Base-by-base conservation (phyloP, 352 stramenopile genomes). In the Globisporangium perplexum region DNA sequence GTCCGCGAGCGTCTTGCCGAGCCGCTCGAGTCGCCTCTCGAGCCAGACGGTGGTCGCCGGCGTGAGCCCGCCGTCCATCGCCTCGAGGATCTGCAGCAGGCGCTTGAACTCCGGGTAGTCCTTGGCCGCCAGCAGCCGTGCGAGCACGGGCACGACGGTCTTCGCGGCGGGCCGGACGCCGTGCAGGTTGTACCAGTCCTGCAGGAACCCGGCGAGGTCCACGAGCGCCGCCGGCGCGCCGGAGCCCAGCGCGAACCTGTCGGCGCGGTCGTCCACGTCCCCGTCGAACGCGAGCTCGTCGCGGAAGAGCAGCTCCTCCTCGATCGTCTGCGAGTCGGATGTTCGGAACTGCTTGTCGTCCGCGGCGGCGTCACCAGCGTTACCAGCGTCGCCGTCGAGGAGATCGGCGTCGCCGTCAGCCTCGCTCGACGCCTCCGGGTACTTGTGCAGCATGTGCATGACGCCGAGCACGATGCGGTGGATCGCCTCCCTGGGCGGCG, bases 131-230 rank as follows among this genome's bases (percentile, higher is more conserved):
- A 91, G 45, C 53, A 91, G 63, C 4, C 69, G 70, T 56, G 79
- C 77, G 28, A 90, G 57, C 38, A 94, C 57, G 4, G 79, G 81
- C 41, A 91, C 77, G 51, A 90, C 65, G 7, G 83, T 94, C 72
- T 91, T 92, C 23, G 72, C 74, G 8, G 72, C 55, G 0, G 83
- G 81, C 28, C 74, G 68, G 44, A 92, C 74, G 48, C 77, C 63
- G 50, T 88, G 83, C 38, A 90, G 58, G 56, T 92, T 94, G 72
- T 92, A 83, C 83, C 81, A 92, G 62, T 92, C 81, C 56, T 92
- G 80, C n/a, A 94, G 59, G 57, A 94, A 94, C 18, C 62, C 69
- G 28, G 75, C 59, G 46, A 94, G 59, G 49, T 94, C 81, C 30
- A 77, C 66, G 17, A 89, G 48, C 26, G 59, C 69, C n/a, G 67